Percentiles rank a stretch among this genome's conserved stretches.
These are phyloP conservation scores for Catharanthus roseus DNA, from an alignment of 257 asterid genomes.

Conservation along the genomic window DNA sequence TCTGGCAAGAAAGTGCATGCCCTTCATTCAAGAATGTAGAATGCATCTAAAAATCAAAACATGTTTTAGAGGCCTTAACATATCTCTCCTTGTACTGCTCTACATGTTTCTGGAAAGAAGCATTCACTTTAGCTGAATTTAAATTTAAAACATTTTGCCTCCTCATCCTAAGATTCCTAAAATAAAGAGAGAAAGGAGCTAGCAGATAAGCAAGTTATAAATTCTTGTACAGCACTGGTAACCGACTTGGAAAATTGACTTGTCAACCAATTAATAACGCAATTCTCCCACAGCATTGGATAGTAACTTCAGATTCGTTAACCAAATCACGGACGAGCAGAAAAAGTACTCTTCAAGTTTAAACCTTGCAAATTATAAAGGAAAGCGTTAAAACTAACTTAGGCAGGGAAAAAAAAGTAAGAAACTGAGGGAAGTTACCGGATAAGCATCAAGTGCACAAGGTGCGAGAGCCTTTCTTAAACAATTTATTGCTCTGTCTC, in stretches of 20 bases:
- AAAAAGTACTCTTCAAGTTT: not conserved
- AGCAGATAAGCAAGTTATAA: not conserved
- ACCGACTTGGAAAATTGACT: not conserved
- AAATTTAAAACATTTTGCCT: too few species aligned
- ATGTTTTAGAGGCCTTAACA: not conserved
- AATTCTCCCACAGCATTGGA: not conserved
- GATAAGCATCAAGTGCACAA: slow-evolving; percentile 94
- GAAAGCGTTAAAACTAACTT: not conserved
- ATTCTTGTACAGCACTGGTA: not conserved
- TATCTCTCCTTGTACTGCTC: too few species aligned
- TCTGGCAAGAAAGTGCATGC: not conserved
- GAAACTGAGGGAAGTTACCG: slow-evolving; percentile 40
- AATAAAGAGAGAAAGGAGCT: too few species aligned
- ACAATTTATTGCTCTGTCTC: slow-evolving; percentile 72
- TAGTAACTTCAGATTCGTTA: not conserved
- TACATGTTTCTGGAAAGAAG: too few species aligned
- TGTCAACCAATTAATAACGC: not conserved
- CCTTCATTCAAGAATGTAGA: not conserved
- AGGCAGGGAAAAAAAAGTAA: slow-evolving; percentile 2
- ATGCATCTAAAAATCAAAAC: not conserved
- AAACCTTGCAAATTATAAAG: not conserved
- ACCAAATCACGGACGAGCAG: not conserved
- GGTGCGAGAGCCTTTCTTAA: slow-evolving; percentile 81
- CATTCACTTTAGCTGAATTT: too few species aligned
- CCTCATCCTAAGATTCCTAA: too few species aligned